Base-by-base conservation (phyloP, 768 basidiomycete genomes). In the Tremella mesenterica region DNA sequence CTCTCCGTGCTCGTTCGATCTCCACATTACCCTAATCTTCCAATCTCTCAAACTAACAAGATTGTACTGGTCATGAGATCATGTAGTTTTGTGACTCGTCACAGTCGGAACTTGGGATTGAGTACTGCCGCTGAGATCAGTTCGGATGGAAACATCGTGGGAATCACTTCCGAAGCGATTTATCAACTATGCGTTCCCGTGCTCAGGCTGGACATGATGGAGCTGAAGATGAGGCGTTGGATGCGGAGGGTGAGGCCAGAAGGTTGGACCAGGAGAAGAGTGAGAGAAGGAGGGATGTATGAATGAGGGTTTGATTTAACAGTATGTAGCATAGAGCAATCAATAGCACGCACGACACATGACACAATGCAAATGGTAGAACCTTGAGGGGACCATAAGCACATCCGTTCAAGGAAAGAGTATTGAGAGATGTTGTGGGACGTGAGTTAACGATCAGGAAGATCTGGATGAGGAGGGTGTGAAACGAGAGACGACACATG, bases 141-240 rank as follows among this genome's bases (percentile, higher is more conserved):
- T 69, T 69, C 33, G 65, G 64, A 7, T 69, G 67, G 67, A 49
- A 65, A 52, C 67, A 69, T 59, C 60, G 67, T 3, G 67, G 67
- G 0, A 63, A 66, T 44, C 57, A 60, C 39, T 63, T 69, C 55
- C 50, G 67, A 50, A 57, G 60, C 8, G 60, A 53, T 25, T 65
- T 56, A 28, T 48, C 51, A 38, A 51, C 50, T n/a, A 60, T 66
- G 58, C 56, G 54, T 47, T 62, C 52, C 4, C 54, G 67, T 10
- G 64, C 67, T 2, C 33, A 56, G 18, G 51, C 56, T 3, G 67
- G 67, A 4, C 49, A 50, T 20, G 64, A 69, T 54, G 63, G 61
- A 10, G 58, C 64, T 14, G 50, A 39, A 8, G 67, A 69, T 30
- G 67, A 69, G 44, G 44, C 48, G 29, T 34, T 34, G 9, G 64